Conservation (phyloP, 1,284 basidiomycete genomes). For the Ceratobasidium theobromae region DNA sequence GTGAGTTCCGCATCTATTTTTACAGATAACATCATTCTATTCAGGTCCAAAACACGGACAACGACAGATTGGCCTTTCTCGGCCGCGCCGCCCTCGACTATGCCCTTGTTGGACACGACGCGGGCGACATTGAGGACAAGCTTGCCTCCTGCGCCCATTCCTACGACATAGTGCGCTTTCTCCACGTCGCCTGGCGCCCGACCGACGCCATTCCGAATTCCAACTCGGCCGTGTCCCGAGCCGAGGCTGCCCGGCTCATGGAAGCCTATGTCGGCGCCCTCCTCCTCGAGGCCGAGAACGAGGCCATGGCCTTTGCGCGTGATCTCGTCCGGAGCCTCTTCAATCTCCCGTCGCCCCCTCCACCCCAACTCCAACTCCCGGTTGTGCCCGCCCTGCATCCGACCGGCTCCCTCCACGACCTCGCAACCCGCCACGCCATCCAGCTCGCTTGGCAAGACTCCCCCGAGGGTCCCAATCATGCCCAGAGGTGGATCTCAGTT, state of each 20-base stretch:
- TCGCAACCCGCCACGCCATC: neutral
- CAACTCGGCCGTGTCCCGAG: neutral
- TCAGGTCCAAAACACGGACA: constrained; percentile 17
- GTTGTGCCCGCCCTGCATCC: neutral
- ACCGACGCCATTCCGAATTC: no score
- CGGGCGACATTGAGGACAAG: neutral
- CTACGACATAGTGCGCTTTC: neutral
- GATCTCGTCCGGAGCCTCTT: neutral
- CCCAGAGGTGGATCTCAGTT: constrained; percentile 3
- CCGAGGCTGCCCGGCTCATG: neutral
- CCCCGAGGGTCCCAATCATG: neutral
- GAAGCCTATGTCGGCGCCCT: constrained; percentile 21
- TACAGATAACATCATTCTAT: no score
- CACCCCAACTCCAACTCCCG: neutral
- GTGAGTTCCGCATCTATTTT: neutral
- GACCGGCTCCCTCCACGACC: neutral
- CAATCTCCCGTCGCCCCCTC: neutral
- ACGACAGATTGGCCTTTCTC: constrained; percentile 9
- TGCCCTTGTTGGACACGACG: neutral
- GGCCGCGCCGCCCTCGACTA: neutral
- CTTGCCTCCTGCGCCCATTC: neutral
- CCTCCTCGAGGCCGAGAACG: neutral
- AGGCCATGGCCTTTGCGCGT: neutral
- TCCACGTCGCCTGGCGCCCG: neutral
- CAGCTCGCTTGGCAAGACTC: neutral